Base-by-base conservation (phyloP, 1,139 yeast genomes). In the Debaryomycetaceae sp. region DNA sequence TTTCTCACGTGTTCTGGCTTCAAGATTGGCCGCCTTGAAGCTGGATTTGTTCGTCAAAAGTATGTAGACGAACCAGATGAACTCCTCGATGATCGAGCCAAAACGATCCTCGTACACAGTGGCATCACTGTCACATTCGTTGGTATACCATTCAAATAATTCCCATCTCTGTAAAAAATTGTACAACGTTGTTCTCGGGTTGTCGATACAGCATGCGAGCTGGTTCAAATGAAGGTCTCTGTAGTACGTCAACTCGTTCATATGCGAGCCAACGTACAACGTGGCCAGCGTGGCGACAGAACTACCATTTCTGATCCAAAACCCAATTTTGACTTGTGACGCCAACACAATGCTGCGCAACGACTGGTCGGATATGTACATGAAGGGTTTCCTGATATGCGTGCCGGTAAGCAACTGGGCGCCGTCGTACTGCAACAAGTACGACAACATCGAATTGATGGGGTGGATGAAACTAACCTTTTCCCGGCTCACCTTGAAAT, bases 281-380 rank as follows among this genome's bases (percentile, higher is more conserved):
- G 59, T 41, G 1, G 68, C 72, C 43, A 75, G 78, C 29, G 69
- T 63, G 3, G 75, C 53, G 2, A 70, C 71, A 5, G 73, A 58
- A 29, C 61, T 45, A n/a, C 85, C 85, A 50, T 91, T 91, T 51
- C 97, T 72, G 3, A 91, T 85, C 97, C 97, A 91, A 39, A 82
- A 74, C 0, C 95, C 95, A 2, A 75, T 69, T 28, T 77, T 75
- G 11, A 88, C 77, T 50, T 91, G 96, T 0, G 89, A 67, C 5
- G 81, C 65, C 14, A 84, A 58, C 0, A 83, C 94, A 8, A 78
- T 59, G 14, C 80, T 67, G 45, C 83, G 63, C 30, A 83, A 54
- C 0, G 83, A 67, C 27, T 68, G 56, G 48, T 79, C 86, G 0
- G 82, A 63, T 13, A 76, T 58, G 3, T 52, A 49, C 34, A 69